Percentiles rank a stretch among this genome's conserved stretches.
These are phyloP conservation scores for Pulveroboletus sp. DNA, from an alignment of 768 basidiomycete genomes.

Conservation along the genomic window DNA sequence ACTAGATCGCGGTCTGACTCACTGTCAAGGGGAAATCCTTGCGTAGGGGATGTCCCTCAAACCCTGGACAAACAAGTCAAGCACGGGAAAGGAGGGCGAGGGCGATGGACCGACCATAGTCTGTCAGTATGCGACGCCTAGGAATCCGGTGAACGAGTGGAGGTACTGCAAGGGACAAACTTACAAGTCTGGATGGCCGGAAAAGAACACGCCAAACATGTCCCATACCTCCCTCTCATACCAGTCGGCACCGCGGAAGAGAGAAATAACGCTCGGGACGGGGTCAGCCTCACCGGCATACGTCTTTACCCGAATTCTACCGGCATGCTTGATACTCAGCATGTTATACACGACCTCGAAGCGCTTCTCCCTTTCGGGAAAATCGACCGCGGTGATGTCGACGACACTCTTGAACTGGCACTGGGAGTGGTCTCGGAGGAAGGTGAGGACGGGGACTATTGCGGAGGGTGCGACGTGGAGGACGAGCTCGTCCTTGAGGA, in stretches of 20 bases:
- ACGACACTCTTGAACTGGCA: constrained; percentile 90
- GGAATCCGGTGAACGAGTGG: constrained; percentile 14
- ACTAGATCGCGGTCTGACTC: constrained; percentile 24
- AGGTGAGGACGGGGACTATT: constrained; percentile 80
- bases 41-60: constrained; percentile 94
- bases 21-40: constrained; percentile 99
- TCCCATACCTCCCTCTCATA: constrained; percentile 99
- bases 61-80: constrained; percentile 46
- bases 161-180: constrained; percentile 30
- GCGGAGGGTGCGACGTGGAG: constrained; percentile 82
- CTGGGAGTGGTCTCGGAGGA: constrained; percentile 92
- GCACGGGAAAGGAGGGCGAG: not conserved
- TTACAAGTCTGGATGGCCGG: constrained; percentile 92
- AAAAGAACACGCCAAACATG: constrained; percentile 95
- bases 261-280: constrained; percentile 73
- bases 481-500: constrained; percentile 92
- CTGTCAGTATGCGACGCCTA: constrained; percentile 94
- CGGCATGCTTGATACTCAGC: constrained; percentile 71
- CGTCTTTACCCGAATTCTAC: constrained; percentile 93
- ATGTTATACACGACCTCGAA: constrained; percentile 98
- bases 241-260: constrained; percentile 96
- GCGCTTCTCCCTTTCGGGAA: constrained; percentile 85
- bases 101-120: constrained; percentile 65
- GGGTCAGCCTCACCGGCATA: constrained; percentile 91
- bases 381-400: constrained; percentile 96